Base-by-base conservation (phyloP, 1,284 basidiomycete species). In the Trichosporon ovoides region DNA sequence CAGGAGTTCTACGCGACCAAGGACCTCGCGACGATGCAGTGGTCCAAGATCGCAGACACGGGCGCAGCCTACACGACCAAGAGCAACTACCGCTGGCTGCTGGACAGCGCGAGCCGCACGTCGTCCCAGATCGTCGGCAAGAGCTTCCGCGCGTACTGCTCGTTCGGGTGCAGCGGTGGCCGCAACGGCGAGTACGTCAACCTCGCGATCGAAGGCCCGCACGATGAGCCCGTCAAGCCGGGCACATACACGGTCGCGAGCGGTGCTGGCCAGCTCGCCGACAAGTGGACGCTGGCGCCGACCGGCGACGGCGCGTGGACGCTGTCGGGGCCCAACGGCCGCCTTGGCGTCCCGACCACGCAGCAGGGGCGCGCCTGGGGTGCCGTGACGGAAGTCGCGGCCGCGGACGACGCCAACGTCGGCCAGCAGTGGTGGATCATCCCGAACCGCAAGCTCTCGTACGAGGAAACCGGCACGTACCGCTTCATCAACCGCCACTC, bases 21-120 rank as follows among this genome's bases (percentile, higher is more conserved):
- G 40, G 56, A 57, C 56, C 51, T 57, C 22, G 53, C 51, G n/a
- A 52, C 38, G 3, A 50, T 52, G 43, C 5, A 28, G 20, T 57
- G 56, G 56, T 36, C n/a, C 20, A 81, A 95, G 16, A 79, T 98
- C 56, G 95, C 95, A 59, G 96, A 98, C 71, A 81, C 98, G 33
- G 93, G 92, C 1, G 89, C 92, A 68, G 82, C 84, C 18, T 95
- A 86, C 38, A 80, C 82, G 58, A 87, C 88, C 33, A 83, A 91
- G 9, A 46, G 38, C 11, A 16, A 46, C 7, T 57, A 57, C 35
- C 56, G 56, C 51, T 57, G 50, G 51, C 24, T 57, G 33, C 20
- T 57, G 31, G 56, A 57, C 51, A 11, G 19, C 24, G 49, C 6
- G n/a, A 52, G 31, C 38, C 24, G 35, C 11, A 52, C 56, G 14